Evolutionary conservation across 495 filamentous ascomycete species (phyloP).

Genomic region (Cercophora scortea): DNA sequence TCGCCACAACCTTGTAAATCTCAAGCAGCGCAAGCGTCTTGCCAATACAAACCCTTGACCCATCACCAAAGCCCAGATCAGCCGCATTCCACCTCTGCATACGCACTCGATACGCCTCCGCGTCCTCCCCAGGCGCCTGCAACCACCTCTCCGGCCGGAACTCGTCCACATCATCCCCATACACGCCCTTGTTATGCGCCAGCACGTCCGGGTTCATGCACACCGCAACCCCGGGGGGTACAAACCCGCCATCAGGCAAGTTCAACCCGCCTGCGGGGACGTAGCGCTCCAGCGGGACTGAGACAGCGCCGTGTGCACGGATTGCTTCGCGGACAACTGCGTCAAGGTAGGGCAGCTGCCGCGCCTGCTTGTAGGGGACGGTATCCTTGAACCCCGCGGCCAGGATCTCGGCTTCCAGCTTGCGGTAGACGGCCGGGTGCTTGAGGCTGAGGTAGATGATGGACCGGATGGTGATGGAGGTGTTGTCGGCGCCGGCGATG

Average conservation of each 20-base stretch:
- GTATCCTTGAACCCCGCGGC: not conserved
- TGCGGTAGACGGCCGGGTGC: slow-evolving; percentile 17
- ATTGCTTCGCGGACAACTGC: slow-evolving; percentile 59
- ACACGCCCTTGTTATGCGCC: slow-evolving; percentile 32
- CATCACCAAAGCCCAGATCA: slow-evolving; percentile 48
- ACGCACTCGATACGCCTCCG: slow-evolving; percentile 6
- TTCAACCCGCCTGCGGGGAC: slow-evolving; percentile 46
- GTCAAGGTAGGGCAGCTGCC: slow-evolving; percentile 48
- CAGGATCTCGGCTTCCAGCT: slow-evolving; percentile 17
- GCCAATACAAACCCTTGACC: slow-evolving; percentile 54
- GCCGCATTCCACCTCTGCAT: slow-evolving; percentile 13
- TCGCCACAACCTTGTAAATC: slow-evolving; percentile 58
- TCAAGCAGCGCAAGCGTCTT: slow-evolving; percentile 55
- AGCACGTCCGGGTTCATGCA: slow-evolving; percentile 24
- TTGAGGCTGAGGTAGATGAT: slow-evolving; percentile 25
- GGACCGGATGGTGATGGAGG: slow-evolving; percentile 25
- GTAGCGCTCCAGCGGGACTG: slow-evolving; percentile 47
- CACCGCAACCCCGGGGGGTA: slow-evolving; percentile 38
- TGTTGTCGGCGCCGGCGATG: slow-evolving; percentile 35
- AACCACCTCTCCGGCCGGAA: slow-evolving; percentile 46
- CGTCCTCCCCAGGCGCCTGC: slow-evolving; percentile 20
- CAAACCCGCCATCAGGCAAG: slow-evolving; percentile 43
- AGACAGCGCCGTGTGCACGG: slow-evolving; percentile 48
- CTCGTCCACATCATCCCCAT: slow-evolving; percentile 37
- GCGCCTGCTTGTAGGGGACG: slow-evolving; percentile 11